Evolutionary conservation across 2,329 filamentous ascomycete genomes (phyloP).

Genomic region (Fusarium oligoseptatum): DNA sequence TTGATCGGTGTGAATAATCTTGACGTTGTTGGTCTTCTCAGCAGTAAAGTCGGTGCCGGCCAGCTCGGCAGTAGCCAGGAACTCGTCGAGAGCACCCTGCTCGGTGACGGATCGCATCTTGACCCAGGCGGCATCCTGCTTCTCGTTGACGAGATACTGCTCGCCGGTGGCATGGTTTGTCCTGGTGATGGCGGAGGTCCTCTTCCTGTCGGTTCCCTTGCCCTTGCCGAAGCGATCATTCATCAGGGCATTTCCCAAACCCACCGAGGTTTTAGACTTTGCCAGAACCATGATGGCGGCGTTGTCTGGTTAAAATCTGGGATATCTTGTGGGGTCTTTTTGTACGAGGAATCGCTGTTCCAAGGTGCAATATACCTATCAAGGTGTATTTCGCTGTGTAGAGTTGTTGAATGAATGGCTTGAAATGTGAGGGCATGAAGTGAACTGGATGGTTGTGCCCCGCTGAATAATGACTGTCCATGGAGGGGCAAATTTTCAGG

Average conservation of each 20-base stretch:
- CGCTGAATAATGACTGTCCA: constrained; percentile 57
- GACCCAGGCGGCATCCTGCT: constrained; percentile 93
- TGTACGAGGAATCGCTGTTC: constrained; percentile 30
- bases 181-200: constrained; percentile 69
- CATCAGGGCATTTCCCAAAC: constrained; percentile 97
- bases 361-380: constrained; percentile 20
- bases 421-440: constrained; percentile 34
- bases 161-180: constrained; percentile 86
- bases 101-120: constrained; percentile 99
- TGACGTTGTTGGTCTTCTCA: constrained; percentile 98
- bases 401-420: constrained; percentile 27
- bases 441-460: constrained; percentile 38
- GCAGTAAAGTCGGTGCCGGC: constrained; percentile 99
- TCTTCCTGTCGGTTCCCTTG: constrained; percentile 86
- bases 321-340: constrained; percentile 2
- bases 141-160: constrained; percentile 91
- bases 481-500: constrained; percentile 65
- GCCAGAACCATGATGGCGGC: constrained; percentile 69
- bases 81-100: constrained; percentile 96
- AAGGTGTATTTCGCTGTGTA: constrained; percentile 34
- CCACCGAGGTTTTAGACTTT: constrained; percentile 95
- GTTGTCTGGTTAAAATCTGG: constrained; percentile 7
- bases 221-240: constrained; percentile 97
- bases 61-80: constrained; percentile 93
- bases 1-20: constrained; percentile 97